phyloP scores from a whole-genome alignment of 148 eudicot genomes.

The Spergularia bocconei region DNA sequence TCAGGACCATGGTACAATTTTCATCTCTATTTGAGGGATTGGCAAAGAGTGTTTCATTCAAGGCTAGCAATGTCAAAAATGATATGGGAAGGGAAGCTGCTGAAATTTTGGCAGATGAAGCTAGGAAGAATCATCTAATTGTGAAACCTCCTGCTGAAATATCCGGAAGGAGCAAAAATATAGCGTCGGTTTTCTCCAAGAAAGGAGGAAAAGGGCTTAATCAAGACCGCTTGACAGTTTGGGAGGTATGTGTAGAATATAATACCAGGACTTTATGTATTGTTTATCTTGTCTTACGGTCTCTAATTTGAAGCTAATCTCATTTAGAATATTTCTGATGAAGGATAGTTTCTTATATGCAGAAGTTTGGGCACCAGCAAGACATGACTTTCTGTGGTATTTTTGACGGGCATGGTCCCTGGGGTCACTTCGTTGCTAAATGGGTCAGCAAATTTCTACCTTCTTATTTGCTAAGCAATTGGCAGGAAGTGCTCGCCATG shows the following conservation, averaged over 20 bases:
- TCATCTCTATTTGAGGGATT: constrained; percentile 33
- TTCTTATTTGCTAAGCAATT: constrained; percentile 53
- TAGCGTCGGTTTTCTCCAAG: constrained; percentile 49
- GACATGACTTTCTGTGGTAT: constrained; percentile 86
- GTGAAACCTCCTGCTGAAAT: constrained; percentile 44
- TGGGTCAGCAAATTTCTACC: constrained; percentile 69
- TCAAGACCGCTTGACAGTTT: constrained; percentile 62
- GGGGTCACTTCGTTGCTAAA: constrained; percentile 88
- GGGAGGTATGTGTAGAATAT: constrained; percentile 52
- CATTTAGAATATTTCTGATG: neutral
- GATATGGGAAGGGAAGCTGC: constrained; percentile 43
- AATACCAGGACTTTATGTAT: constrained; percentile 2
- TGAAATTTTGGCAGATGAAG: constrained; percentile 47
- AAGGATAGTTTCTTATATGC: neutral
- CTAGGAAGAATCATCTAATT: constrained; percentile 47
- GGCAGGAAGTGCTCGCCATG: constrained; percentile 62
- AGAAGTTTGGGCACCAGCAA: constrained; percentile 80
- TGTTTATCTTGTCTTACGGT: neutral
- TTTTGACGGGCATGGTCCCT: constrained; percentile 93
- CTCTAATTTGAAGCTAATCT: neutral
- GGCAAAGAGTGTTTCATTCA: constrained; percentile 34
- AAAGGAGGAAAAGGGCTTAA: constrained; percentile 69
- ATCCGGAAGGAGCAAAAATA: constrained; percentile 28
- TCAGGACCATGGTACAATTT: constrained; percentile 33
- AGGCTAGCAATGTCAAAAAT: constrained; percentile 27